Conservation (phyloP, 768 basidiomycete species). For the Mycena maculata region DNA sequence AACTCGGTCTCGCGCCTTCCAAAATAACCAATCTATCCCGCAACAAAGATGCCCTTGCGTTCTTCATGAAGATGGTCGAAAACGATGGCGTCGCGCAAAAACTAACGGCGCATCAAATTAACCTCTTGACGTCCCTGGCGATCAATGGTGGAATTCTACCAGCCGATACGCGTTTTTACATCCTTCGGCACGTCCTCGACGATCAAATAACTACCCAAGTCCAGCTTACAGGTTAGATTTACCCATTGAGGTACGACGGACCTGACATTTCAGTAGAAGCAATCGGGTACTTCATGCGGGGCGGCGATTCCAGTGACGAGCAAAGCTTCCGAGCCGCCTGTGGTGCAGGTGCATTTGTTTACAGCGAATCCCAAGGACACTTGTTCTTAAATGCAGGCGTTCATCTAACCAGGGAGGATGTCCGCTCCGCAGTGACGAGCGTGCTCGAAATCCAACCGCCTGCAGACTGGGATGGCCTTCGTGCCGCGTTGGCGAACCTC, state of each 20-base stretch:
- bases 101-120: neutral
- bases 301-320: neutral
- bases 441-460: neutral
- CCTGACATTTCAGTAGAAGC: neutral
- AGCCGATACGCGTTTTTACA: too few relatives aligned
- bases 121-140: too few relatives aligned
- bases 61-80: neutral
- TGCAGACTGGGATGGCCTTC: neutral
- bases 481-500: neutral
- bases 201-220: too few relatives aligned
- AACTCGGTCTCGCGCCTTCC: neutral
- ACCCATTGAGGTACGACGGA: too few relatives aligned
- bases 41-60: neutral
- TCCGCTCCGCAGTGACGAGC: neutral
- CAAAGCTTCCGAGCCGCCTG: neutral
- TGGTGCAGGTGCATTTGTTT: neutral
- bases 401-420: neutral
- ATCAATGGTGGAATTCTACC: too few relatives aligned
- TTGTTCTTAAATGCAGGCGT: neutral
- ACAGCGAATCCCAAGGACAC: too few relatives aligned
- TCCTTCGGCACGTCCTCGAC: too few relatives aligned
- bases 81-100: neutral
- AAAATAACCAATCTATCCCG: neutral
- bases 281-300: neutral
- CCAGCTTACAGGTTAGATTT: too few relatives aligned